These are phyloP conservation scores for Trichoderma sp. DNA, from an alignment of 2,329 filamentous ascomycete species.

Conservation along the genomic window DNA sequence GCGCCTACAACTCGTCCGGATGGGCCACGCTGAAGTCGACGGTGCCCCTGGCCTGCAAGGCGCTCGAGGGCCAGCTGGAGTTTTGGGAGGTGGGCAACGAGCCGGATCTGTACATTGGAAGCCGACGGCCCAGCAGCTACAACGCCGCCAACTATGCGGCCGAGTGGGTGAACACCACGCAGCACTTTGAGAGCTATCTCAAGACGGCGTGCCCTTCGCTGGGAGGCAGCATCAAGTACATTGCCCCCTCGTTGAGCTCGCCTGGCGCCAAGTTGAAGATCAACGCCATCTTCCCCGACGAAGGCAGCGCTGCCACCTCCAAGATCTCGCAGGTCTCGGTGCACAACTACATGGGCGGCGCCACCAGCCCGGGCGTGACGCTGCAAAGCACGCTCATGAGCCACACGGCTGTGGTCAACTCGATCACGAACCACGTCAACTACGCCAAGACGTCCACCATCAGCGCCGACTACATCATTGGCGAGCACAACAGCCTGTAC, in stretches of 20 bases:
- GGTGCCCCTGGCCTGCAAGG: conserved; percentile 31
- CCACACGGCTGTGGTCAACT: conserved; percentile 40
- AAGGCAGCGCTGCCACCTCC: conserved; percentile 33
- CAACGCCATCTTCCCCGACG: conserved; percentile 35
- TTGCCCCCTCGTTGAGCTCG: conserved; percentile 29
- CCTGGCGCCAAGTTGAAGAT: conserved; percentile 26
- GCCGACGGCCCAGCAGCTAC: conserved; percentile 28
- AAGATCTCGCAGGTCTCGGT: conserved; percentile 29
- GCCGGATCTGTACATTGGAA: conserved; percentile 30
- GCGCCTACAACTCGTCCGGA: conserved; percentile 30
- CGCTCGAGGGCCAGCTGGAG: conserved; percentile 30
- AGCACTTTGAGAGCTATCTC: conserved; percentile 27
- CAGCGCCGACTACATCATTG: conserved; percentile 43
- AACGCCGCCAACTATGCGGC: conserved; percentile 26
- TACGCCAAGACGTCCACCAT: conserved; percentile 35
- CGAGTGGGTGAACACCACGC: conserved; percentile 30
- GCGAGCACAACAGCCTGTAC: conserved; percentile 50
- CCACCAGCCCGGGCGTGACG: conserved; percentile 41
- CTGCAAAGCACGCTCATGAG: conserved; percentile 43
- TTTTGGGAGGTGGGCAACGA: conserved; percentile 33
- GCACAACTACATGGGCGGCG: conserved; percentile 38
- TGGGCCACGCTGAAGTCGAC: conserved; percentile 31
- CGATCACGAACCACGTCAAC: conserved; percentile 33
- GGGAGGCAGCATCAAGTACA: conserved; percentile 25
- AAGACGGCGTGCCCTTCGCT: conserved; percentile 27